Percentiles rank a stretch among this genome's conserved stretches.
These are phyloP conservation scores for Nicotiana benthamiana DNA, from an alignment of 257 asterid species.

Conservation along the genomic window DNA sequence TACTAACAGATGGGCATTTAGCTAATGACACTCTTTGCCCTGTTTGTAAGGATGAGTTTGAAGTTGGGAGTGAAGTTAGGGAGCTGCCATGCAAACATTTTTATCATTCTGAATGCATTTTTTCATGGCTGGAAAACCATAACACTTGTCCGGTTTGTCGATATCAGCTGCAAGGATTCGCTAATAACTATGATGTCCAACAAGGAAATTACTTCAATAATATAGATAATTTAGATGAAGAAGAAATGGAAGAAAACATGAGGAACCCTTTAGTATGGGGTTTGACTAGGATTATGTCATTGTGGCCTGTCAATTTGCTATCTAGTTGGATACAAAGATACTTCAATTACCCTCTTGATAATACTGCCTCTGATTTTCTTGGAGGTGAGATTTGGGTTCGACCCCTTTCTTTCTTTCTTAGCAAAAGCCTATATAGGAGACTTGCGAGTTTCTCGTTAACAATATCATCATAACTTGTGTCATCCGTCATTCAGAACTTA, in stretches of 20 bases:
- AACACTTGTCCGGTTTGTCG: conserved; percentile 87
- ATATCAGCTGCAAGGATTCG: conserved; percentile 33
- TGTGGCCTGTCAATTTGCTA: conserved; percentile 52
- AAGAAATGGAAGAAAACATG: conserved; percentile 24
- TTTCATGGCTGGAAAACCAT: conserved; percentile 63
- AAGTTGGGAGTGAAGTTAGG: conserved; percentile 41
- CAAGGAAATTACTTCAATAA: background rate
- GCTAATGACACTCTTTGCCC: conserved; percentile 44
- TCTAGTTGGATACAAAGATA: conserved; percentile 34
- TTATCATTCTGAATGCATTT: conserved; percentile 60
- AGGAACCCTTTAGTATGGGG: conserved; percentile 23
- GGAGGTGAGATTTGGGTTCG: conserved; percentile 25
- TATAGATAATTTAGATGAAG: conserved; percentile 8
- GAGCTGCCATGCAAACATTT: conserved; percentile 78
- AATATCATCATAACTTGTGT: too few species aligned
- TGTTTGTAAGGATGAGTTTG: conserved; percentile 76
- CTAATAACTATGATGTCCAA: conserved; percentile 1
- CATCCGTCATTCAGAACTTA: too few species aligned
- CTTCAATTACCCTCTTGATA: conserved; percentile 29
- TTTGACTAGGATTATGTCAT: conserved; percentile 37
- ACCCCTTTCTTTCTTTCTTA: background rate
- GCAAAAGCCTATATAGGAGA: too few species aligned
- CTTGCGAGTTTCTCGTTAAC: too few species aligned
- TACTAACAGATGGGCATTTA: conserved; percentile 29
- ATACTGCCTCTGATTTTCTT: conserved; percentile 17